Conservation (phyloP, 306 rosid species). For the Carpinus viminea region DNA sequence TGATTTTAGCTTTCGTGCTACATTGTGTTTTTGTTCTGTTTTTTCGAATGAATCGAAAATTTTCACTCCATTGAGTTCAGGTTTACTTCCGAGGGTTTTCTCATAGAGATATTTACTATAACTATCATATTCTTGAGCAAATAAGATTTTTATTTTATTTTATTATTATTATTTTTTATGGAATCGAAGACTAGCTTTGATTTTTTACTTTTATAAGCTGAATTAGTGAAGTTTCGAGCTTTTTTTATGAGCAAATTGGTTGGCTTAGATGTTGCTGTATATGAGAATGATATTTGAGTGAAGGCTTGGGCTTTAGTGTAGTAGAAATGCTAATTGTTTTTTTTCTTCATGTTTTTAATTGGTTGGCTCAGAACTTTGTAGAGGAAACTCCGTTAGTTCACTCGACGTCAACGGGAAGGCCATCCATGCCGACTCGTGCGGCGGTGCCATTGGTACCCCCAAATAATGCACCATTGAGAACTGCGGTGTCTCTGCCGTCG, state of each 20-base stretch:
- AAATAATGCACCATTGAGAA: slow-evolving; percentile 45
- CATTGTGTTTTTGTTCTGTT: neutral
- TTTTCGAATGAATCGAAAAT: neutral
- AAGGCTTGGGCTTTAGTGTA: slow-evolving; percentile 2
- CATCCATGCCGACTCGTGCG: slow-evolving; percentile 42
- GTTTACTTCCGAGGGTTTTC: neutral
- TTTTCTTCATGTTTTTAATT: slow-evolving; percentile 26
- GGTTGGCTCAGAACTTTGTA: slow-evolving; percentile 55
- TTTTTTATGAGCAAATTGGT: neutral
- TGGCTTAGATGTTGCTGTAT: neutral
- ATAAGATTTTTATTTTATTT: neutral
- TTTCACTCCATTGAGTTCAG: neutral
- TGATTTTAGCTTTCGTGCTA: neutral
- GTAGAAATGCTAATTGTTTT: slow-evolving; percentile 24
- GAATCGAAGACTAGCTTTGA: neutral
- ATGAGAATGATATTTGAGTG: neutral
- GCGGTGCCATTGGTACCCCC: slow-evolving; percentile 48
- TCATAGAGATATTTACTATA: neutral
- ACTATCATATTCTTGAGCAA: neutral
- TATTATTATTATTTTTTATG: too few species aligned
- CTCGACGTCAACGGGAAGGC: slow-evolving; percentile 55
- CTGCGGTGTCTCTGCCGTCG: slow-evolving; percentile 58
- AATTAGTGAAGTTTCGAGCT: neutral
- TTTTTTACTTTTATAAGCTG: neutral
- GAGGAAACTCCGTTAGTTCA: slow-evolving; percentile 51